Conservation (phyloP, 768 basidiomycete species). For the Boletus pseudopeckii region DNA sequence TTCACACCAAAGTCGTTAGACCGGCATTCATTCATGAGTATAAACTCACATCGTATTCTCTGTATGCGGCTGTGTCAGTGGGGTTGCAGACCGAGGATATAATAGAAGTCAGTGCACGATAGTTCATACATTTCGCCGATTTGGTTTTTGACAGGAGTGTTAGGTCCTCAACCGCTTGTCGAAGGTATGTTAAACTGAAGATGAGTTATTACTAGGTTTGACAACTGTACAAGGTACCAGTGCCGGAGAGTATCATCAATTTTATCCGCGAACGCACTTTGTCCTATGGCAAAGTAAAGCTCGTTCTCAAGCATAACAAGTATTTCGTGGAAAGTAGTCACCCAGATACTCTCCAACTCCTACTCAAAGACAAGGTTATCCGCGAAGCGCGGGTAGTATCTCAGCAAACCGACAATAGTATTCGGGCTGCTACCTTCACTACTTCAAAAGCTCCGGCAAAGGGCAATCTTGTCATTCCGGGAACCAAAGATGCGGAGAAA, state of each 20-base stretch:
- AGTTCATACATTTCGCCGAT: conserved; percentile 15
- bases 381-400: conserved; percentile 78
- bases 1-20: conserved; percentile 41
- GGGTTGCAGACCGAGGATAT: conserved; percentile 98
- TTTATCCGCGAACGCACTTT: conserved; percentile 92
- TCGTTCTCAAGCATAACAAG: conserved; percentile 96
- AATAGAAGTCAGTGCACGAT: conserved; percentile 72
- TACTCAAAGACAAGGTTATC: conserved; percentile 85
- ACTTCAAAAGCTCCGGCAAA: conserved; percentile 80
- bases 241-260: conserved; percentile 79
- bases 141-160: conserved; percentile 32
- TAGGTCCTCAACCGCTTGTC: conserved; percentile 80
- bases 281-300: conserved; percentile 97
- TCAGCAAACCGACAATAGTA: conserved; percentile 66
- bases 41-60: conserved; percentile 95
- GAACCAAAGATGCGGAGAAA: conserved; percentile 71
- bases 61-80: conserved; percentile 98
- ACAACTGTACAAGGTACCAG: conserved; percentile 64
- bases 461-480: conserved; percentile 82
- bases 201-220: background rate
- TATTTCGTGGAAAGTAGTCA: conserved; percentile 96
- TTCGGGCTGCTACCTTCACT: conserved; percentile 72
- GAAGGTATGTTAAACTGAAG: conserved; percentile 41
- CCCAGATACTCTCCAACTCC: conserved; percentile 84
- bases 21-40: conserved; percentile 99